Conservation (phyloP, 805 yeast genomes). For the Candida xiaguanensis region DNA sequence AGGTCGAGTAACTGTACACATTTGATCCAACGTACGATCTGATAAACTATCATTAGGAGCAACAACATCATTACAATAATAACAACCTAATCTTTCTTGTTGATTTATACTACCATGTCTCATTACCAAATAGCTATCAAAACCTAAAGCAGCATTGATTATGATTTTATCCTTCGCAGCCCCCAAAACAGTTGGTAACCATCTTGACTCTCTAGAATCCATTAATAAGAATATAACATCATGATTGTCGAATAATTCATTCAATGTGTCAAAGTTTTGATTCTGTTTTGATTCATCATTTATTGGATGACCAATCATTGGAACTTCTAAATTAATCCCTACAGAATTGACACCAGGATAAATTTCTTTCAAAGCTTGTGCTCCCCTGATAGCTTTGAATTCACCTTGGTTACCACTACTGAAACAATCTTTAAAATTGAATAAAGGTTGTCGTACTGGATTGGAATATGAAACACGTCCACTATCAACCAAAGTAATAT, state of each 20-base stretch:
- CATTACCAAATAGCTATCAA: constrained; percentile 91
- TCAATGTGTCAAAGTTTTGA: constrained; percentile 50
- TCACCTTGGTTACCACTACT: constrained; percentile 58
- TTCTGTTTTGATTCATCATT: constrained; percentile 49
- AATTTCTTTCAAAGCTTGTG: constrained; percentile 62
- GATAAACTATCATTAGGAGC: constrained; percentile 89
- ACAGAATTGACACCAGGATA: constrained; percentile 71
- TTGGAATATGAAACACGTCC: constrained; percentile 88
- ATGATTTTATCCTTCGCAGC: constrained; percentile 66
- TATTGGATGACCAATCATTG: constrained; percentile 94
- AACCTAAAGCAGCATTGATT: constrained; percentile 91
- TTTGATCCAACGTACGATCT: constrained; percentile 89
- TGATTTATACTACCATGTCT: constrained; percentile 65
- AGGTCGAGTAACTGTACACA: constrained; percentile 98
- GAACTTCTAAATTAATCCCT: constrained; percentile 72
- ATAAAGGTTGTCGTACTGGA: constrained; percentile 93
- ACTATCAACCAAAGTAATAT: constrained; percentile 84
- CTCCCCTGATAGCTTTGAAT: constrained; percentile 77
- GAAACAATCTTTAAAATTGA: constrained; percentile 74
- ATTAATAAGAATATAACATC: constrained; percentile 78
- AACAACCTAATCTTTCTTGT: constrained; percentile 70
- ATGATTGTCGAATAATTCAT: constrained; percentile 54
- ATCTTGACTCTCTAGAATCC: constrained; percentile 94
- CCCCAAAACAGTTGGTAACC: constrained; percentile 93
- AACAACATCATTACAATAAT: constrained; percentile 92